phyloP scores from a whole-genome alignment of 2,329 filamentous ascomycete species.

The Sphaerulina populicola region DNA sequence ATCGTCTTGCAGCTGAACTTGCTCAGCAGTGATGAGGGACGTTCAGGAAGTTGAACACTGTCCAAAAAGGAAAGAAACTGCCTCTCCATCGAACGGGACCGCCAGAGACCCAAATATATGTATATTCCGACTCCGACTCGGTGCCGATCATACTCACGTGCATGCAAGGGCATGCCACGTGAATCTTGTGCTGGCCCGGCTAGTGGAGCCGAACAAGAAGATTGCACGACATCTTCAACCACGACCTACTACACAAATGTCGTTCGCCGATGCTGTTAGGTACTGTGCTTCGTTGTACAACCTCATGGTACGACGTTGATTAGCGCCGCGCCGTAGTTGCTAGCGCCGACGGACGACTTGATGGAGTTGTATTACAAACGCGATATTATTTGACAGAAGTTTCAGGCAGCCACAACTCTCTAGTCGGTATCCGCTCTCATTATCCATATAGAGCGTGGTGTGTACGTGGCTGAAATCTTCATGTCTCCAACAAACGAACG shows the following conservation, averaged over 20 bases:
- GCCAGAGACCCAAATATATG: not conserved
- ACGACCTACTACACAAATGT: not conserved
- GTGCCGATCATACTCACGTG: slow-evolving; percentile 6
- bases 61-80: not conserved
- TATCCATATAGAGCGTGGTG: no score
- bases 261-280: not conserved
- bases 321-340: not conserved
- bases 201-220: slow-evolving; percentile 1
- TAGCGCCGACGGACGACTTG: not conserved
- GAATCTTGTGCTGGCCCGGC: not conserved
- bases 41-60: no score
- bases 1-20: slow-evolving; percentile 23
- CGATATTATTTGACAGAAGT: no score
- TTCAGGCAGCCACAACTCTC: no score
- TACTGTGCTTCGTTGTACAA: not conserved
- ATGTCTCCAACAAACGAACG: no score
- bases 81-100: not conserved
- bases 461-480: no score
- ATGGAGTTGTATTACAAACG: no score
- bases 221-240: slow-evolving; percentile 2
- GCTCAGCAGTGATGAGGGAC: slow-evolving; percentile 14
- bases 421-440: no score
- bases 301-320: not conserved
- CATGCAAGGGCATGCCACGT: not conserved
- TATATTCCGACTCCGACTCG: slow-evolving; percentile 6